Base-by-base conservation (phyloP, 192 early-diverging fungal species). In the Umbelopsis sp. region DNA sequence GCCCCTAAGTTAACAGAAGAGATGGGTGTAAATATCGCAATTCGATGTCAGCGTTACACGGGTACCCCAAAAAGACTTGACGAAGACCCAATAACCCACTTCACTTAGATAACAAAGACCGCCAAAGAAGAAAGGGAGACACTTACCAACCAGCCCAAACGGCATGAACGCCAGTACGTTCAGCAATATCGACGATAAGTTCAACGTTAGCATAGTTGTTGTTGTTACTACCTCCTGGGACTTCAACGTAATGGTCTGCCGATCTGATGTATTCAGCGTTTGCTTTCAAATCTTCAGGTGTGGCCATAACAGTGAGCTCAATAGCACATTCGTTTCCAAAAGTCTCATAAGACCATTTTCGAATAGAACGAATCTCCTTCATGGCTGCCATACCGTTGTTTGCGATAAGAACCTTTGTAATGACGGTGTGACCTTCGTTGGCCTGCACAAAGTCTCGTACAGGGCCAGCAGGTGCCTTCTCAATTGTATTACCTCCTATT, bases 381-480 rank as follows among this genome's bases (percentile, higher is more conserved):
- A 99, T 95, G 49, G 97, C 97, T 1, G 97, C 97, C 80, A 99
- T 98, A 70, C 97, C 97, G 86, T 98, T 98, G 88, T 99, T 99
- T 72, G 97, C 97, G 79, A 99, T 96, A 48, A 99, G 87, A 33
- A 99, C 91, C 75, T 94, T 95, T 41, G 91, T 92, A 74, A 99
- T 98, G 37, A 95, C 90, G 50, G 91, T 92, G 80, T 93, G 92
- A 27, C 93, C 93, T 66, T 86, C 87, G 73, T 91, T 77, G 68
- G 87, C 85, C 80, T 86, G 81, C 58, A 93, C 92, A 81, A 91
- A 93, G 53, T 93, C 90, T 55, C 89, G 85, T 23, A 93, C 89
- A 61, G 79, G 78, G 47, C 86, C 86, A 73, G 86, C 78, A 48
- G 90, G 80, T 41, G 90, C 90, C 12, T 73, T 80, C 35, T 85